Percentiles rank a stretch among this genome's conserved stretches.
These are phyloP conservation scores for Xylaria venustula DNA, from an alignment of 495 filamentous ascomycete genomes.

Conservation along the genomic window DNA sequence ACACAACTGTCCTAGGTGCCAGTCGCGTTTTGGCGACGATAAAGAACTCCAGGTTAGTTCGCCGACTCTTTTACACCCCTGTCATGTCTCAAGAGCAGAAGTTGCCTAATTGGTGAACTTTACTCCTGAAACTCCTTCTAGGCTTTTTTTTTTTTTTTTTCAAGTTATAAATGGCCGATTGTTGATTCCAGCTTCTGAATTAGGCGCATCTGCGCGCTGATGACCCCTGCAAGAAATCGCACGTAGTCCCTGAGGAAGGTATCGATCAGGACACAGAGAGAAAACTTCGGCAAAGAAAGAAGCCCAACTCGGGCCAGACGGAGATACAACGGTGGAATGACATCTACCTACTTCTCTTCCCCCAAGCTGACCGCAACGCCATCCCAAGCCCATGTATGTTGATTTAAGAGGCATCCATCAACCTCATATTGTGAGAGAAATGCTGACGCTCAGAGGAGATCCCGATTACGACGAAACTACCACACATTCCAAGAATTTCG, in stretches of 20 bases:
- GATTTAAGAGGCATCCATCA: background rate
- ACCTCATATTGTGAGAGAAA: background rate
- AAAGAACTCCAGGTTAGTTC: slow-evolving; percentile 34
- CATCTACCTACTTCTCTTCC: slow-evolving; percentile 44
- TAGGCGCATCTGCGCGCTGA: slow-evolving; percentile 39
- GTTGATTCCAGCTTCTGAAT: too few species aligned
- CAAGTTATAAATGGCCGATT: too few species aligned
- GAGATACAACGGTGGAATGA: slow-evolving; percentile 46
- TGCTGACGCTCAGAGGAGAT: slow-evolving; percentile 20
- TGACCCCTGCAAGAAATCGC: slow-evolving; percentile 31
- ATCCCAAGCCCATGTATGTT: slow-evolving; percentile 41
- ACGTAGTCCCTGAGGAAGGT: slow-evolving; percentile 21
- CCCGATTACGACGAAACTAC: slow-evolving; percentile 22
- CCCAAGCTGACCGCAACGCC: slow-evolving; percentile 32
- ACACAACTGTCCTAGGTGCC: slow-evolving; percentile 39
- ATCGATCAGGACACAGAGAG: slow-evolving; percentile 27
- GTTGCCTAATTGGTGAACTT: too few species aligned
- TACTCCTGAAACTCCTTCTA: too few species aligned
- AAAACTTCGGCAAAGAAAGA: slow-evolving; percentile 38
- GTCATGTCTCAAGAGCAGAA: too few species aligned
- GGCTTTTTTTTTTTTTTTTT: too few species aligned
- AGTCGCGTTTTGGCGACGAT: slow-evolving; percentile 35
- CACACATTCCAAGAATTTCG: slow-evolving; percentile 16
- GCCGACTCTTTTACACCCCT: too few species aligned
- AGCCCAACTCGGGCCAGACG: slow-evolving; percentile 36